Percentiles rank a stretch among this genome's conserved stretches.
Evolutionary conservation across 1,284 basidiomycete species (phyloP).

Genomic region (Sanghuangporus weigelae): DNA sequence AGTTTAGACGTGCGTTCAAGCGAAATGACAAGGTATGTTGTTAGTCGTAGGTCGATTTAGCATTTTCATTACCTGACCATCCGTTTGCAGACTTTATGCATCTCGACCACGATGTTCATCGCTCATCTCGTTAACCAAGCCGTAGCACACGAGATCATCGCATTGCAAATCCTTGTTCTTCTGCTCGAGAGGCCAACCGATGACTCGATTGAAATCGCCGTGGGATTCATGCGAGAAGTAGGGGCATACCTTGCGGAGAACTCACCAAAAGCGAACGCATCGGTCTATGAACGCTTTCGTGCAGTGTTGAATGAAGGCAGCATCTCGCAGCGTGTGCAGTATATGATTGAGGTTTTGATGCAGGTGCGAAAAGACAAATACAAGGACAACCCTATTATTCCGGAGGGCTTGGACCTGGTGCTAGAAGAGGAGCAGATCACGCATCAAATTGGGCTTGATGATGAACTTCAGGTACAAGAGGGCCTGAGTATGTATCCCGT

Average conservation of each 20-base stretch:
- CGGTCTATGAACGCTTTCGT: slow-evolving; percentile 93
- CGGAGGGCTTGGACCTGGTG: slow-evolving; percentile 92
- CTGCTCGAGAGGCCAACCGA: slow-evolving; percentile 95
- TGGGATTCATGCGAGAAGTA: slow-evolving; percentile 96
- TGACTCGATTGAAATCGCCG: slow-evolving; percentile 97
- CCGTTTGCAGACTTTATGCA: slow-evolving; percentile 70
- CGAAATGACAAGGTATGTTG: slow-evolving; percentile 90
- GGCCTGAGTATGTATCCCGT: slow-evolving; percentile 71
- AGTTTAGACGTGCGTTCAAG: slow-evolving; percentile 94
- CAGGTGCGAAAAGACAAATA: slow-evolving; percentile 97
- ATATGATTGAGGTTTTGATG: slow-evolving; percentile 99
- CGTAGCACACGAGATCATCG: slow-evolving; percentile 91
- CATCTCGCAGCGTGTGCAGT: slow-evolving; percentile 96
- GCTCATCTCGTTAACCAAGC: slow-evolving; percentile 96
- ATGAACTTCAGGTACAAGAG: slow-evolving; percentile 91
- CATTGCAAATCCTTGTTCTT: slow-evolving; percentile 91
- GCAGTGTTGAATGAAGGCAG: slow-evolving; percentile 93
- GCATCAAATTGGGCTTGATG: slow-evolving; percentile 88
- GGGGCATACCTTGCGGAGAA: slow-evolving; percentile 94
- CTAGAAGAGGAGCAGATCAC: slow-evolving; percentile 98
- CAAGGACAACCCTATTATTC: slow-evolving; percentile 94
- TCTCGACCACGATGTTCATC: slow-evolving; percentile 93
- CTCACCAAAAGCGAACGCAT: slow-evolving; percentile 90
- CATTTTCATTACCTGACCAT: neutral
- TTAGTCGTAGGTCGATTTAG: neutral